Percentiles rank a stretch among this genome's conserved stretches.
phyloP scores from a whole-genome alignment of 179 eudicot genomes.

The Actinidia arguta region DNA sequence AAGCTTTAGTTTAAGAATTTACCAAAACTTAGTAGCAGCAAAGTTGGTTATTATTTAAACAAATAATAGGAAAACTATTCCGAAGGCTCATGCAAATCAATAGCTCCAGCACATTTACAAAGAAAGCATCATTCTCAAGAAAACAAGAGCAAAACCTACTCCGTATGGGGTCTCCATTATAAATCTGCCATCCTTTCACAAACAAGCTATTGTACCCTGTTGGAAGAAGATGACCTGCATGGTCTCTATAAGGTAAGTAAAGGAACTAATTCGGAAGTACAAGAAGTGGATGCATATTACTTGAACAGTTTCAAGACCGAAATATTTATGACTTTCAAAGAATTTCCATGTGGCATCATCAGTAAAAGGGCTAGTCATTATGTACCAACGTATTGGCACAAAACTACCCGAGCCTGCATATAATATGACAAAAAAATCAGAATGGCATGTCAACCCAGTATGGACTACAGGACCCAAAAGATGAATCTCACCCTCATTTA shows the following conservation, averaged over 20 bases:
- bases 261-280: background rate
- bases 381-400: conserved; percentile 87
- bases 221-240: conserved; percentile 92
- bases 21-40: background rate
- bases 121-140: background rate
- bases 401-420: conserved; percentile 55
- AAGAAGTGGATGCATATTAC: conserved; percentile 39
- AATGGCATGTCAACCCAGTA: conserved; percentile 11
- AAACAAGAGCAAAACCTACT: conserved; percentile 45
- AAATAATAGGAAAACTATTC: background rate
- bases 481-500: conserved; percentile 69
- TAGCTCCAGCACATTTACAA: background rate
- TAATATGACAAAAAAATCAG: conserved; percentile 32
- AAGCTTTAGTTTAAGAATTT: background rate
- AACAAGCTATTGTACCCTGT: conserved; percentile 97
- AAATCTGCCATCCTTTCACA: conserved; percentile 89
- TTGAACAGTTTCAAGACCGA: conserved; percentile 95
- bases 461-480: conserved; percentile 5
- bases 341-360: conserved; percentile 84
- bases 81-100: background rate
- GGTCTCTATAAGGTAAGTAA: conserved; percentile 14
- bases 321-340: conserved; percentile 80
- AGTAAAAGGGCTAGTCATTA: conserved; percentile 99
- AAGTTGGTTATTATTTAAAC: background rate
- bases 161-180: conserved; percentile 93